These are phyloP conservation scores for Trifolium fragiferum DNA, from an alignment of 306 rosid genomes.

Conservation along the genomic window DNA sequence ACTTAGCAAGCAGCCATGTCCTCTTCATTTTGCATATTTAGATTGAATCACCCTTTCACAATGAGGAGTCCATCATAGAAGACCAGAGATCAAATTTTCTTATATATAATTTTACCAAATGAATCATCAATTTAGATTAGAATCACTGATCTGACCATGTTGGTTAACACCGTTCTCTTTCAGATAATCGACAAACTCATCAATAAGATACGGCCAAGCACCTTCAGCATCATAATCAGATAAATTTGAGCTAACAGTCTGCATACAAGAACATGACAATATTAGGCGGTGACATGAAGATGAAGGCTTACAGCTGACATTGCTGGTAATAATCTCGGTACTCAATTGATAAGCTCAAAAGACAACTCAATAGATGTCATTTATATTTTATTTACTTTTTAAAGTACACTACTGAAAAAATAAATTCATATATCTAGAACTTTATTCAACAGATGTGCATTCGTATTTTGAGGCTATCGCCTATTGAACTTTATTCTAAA, in stretches of 20 bases:
- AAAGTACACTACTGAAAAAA: no score
- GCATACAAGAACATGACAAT: constrained; percentile 40
- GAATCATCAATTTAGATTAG: constrained; percentile 50
- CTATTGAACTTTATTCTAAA: constrained; percentile 14
- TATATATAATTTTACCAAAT: constrained; percentile 25
- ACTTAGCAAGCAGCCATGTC: constrained; percentile 41
- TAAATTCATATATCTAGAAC: no score
- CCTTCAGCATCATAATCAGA: constrained; percentile 93
- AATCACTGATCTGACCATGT: constrained; percentile 49
- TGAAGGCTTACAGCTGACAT: no score
- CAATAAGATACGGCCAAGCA: constrained; percentile 98
- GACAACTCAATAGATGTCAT: no score
- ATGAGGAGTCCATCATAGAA: constrained; percentile 33
- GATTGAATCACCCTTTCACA: constrained; percentile 25
- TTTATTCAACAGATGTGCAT: no score
- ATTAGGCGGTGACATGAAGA: no score
- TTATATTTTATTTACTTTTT: no score
- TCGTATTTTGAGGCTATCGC: constrained; percentile 1
- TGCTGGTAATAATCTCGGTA: no score
- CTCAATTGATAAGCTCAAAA: no score
- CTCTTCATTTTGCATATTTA: constrained; percentile 24
- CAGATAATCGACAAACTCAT: constrained; percentile 93
- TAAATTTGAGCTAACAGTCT: constrained; percentile 74
- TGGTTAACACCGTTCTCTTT: constrained; percentile 73
- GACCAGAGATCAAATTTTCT: constrained; percentile 31